Conservation (phyloP, 2,329 filamentous ascomycete species). For the Trichoderma endophyticum region DNA sequence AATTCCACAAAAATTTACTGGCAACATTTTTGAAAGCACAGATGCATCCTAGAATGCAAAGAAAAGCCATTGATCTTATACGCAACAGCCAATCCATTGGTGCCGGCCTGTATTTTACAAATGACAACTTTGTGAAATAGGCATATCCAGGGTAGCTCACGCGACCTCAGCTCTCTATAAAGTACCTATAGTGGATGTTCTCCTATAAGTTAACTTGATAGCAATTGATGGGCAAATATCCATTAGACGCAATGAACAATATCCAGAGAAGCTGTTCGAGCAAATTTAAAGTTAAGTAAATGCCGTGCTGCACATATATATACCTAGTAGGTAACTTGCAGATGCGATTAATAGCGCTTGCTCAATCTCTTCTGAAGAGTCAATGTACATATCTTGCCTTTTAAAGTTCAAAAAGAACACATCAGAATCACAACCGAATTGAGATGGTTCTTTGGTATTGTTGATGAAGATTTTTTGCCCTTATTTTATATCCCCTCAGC, state of each 20-base stretch:
- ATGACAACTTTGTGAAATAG: neutral
- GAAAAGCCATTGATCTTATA: neutral
- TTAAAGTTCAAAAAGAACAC: neutral
- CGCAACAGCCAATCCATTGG: neutral
- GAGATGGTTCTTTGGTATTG: neutral
- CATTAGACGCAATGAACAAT: neutral
- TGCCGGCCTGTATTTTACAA: neutral
- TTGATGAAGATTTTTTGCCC: neutral
- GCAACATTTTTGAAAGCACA: neutral
- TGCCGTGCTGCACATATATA: neutral
- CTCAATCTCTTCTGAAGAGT: neutral
- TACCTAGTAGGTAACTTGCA: neutral
- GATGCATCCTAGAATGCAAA: neutral
- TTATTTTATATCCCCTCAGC: neutral
- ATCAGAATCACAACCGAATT: neutral
- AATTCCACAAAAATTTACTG: neutral
- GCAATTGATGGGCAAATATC: neutral
- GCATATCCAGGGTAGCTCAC: neutral
- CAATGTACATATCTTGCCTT: neutral
- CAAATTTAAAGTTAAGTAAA: neutral
- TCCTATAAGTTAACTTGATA: neutral
- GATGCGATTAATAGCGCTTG: neutral
- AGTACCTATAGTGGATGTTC: neutral
- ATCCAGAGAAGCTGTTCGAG: neutral
- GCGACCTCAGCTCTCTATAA: neutral